Conservation (phyloP, 768 basidiomycete genomes). For the Xerocomus spinulosus region DNA sequence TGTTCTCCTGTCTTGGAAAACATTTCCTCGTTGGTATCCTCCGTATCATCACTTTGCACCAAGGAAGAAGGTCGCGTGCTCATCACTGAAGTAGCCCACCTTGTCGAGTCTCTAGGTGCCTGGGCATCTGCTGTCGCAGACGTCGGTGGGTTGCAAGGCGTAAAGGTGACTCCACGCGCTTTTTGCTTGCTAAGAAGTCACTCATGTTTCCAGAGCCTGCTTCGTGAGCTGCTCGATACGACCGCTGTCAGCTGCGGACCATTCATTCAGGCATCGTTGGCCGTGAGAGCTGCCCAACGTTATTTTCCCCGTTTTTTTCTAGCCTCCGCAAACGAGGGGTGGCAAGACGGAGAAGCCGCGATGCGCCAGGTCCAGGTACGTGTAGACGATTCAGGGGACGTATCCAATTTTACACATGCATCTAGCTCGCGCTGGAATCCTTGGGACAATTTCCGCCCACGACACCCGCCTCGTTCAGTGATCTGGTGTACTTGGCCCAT, state of each 20-base stretch:
- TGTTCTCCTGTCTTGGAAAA: conserved; percentile 19
- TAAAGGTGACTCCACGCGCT: conserved; percentile 17
- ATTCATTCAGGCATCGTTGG: conserved; percentile 41
- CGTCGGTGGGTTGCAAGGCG: neutral
- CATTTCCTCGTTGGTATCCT: conserved; percentile 11
- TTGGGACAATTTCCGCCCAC: conserved; percentile 24
- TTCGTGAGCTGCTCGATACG: conserved; percentile 33
- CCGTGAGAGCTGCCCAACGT: conserved; percentile 43
- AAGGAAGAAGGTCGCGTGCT: conserved; percentile 18
- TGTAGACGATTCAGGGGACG: neutral
- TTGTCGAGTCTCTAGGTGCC: conserved; percentile 11
- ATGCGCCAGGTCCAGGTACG: conserved; percentile 40
- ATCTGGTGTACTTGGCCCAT: conserved; percentile 25
- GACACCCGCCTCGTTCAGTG: conserved; percentile 25
- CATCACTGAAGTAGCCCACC: conserved; percentile 12
- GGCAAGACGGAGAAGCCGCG: conserved; percentile 39
- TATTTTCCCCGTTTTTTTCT: conserved; percentile 43
- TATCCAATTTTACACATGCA: conserved; percentile 1
- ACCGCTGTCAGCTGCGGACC: conserved; percentile 33
- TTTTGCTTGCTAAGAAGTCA: neutral
- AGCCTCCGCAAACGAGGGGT: conserved; percentile 30
- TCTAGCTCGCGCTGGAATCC: conserved; percentile 30
- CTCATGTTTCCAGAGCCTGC: conserved; percentile 22
- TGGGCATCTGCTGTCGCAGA: conserved; percentile 15
- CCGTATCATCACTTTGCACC: conserved; percentile 11